These are phyloP conservation scores for Candida dajiaensis DNA, from an alignment of 805 yeast genomes.

Conservation along the genomic window DNA sequence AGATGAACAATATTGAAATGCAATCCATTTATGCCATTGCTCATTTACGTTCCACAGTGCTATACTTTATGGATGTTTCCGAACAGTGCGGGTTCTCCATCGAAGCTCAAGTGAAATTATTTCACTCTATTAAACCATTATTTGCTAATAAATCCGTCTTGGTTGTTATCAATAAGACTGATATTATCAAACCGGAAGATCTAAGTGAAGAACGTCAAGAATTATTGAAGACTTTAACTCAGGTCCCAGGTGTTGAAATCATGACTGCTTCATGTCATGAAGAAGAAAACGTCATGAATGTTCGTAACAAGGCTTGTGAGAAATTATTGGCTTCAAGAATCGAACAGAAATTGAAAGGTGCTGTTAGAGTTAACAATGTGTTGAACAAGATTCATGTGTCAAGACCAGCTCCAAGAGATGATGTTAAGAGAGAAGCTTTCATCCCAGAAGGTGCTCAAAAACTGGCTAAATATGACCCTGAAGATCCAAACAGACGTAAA, in stretches of 20 bases:
- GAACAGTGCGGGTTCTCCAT: slow-evolving; percentile 99
- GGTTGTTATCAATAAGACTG: slow-evolving; percentile 94
- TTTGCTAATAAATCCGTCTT: slow-evolving; percentile 95
- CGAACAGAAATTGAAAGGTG: slow-evolving; percentile 92
- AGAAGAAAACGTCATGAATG: slow-evolving; percentile 92
- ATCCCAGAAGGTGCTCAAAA: slow-evolving; percentile 72
- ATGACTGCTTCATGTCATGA: slow-evolving; percentile 91
- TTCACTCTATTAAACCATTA: slow-evolving; percentile 94
- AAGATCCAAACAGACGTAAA: slow-evolving; percentile 75
- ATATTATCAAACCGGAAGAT: slow-evolving; percentile 81
- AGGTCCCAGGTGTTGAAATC: slow-evolving; percentile 79
- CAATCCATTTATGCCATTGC: slow-evolving; percentile 98
- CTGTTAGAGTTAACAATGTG: slow-evolving; percentile 82
- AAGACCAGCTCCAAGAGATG: slow-evolving; percentile 84
- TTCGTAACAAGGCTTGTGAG: slow-evolving; percentile 96
- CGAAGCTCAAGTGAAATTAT: slow-evolving; percentile 94
- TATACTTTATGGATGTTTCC: slow-evolving; percentile 96
- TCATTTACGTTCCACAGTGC: slow-evolving; percentile 91
- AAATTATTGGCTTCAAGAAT: slow-evolving; percentile 91
- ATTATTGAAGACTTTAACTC: slow-evolving; percentile 57
- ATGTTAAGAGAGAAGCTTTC: slow-evolving; percentile 66
- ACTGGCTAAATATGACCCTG: slow-evolving; percentile 62
- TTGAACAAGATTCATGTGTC: slow-evolving; percentile 95
- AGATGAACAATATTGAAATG: slow-evolving; percentile 99
- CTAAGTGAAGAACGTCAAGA: slow-evolving; percentile 70